Percentiles rank a stretch among this genome's conserved stretches.
These are phyloP conservation scores for Selaginella moellendorffii DNA, from an alignment of 75 land plant genomes.

Conservation along the genomic window DNA sequence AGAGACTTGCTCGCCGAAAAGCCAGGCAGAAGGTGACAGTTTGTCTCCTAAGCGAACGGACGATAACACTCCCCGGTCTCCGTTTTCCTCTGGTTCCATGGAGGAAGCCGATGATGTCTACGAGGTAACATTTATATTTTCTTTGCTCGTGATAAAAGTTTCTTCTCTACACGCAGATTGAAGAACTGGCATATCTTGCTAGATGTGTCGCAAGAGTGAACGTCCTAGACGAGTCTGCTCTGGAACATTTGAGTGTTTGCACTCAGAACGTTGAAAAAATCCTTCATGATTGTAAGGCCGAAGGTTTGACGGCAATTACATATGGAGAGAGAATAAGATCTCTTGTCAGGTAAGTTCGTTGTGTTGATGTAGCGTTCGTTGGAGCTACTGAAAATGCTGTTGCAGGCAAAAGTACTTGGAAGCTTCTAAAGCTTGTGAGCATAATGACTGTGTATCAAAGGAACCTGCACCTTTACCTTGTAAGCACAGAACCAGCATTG, in stretches of 20 bases:
- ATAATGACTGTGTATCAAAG: background rate
- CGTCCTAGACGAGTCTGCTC: conserved; percentile 20
- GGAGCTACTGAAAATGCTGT: background rate
- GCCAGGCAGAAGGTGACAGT: no score
- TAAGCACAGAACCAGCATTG: conserved; percentile 45
- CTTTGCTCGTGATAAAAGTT: no score
- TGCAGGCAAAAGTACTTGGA: conserved; percentile 41
- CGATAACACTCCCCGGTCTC: no score
- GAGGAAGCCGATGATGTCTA: no score
- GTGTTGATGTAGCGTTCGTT: background rate
- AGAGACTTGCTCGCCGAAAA: conserved; percentile 22
- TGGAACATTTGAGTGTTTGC: conserved; percentile 26
- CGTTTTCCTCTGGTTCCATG: no score
- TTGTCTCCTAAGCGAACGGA: no score
- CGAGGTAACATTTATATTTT: no score
- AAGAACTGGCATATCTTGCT: conserved; percentile 41
- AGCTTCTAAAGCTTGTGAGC: conserved; percentile 15
- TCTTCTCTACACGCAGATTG: no score
- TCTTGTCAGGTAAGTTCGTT: conserved; percentile 31
- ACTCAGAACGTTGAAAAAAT: conserved; percentile 34
- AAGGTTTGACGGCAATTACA: conserved; percentile 40
- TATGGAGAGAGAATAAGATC: conserved; percentile 40
- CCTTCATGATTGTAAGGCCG: conserved; percentile 28
- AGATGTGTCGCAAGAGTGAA: conserved; percentile 31
- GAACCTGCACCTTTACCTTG: conserved; percentile 16